Base-by-base conservation (phyloP, 140 eudicot species). In the Bidens hawaiensis region DNA sequence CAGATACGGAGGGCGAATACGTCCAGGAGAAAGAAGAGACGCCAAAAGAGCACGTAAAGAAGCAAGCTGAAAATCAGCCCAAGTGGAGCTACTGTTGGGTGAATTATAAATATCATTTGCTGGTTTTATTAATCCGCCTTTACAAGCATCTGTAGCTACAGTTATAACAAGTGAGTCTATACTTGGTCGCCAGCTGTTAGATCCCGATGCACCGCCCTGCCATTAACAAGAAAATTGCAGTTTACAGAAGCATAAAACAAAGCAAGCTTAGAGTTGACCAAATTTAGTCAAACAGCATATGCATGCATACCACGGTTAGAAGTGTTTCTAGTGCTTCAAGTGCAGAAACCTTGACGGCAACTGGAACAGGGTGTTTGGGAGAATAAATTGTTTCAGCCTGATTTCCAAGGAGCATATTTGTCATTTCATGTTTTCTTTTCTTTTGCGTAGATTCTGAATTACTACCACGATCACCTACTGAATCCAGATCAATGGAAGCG, bases 11-110 rank as follows among this genome's bases (percentile, higher is more conserved):
- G 97, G 88, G 24, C 95, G 94, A 67, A 73, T 60, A 52, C 81
- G 84, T 43, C 84, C 81, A 59, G 97, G 94, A 0, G 97, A 86
- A 78, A 85, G 76, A 56, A 94, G 90, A 57, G 99, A 94, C 24
- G 99, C 90, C 75, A 82, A 71, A 64, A 94, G 84, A 60, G 99
- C 95, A 67, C 73, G 85, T 70, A 94, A 68, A 65, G 99, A 84
- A 70, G 95, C 96, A 70, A 88, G 84, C 69, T 88, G 96, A 59
- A 72, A 88, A 75, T 81, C 88, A 42, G 85, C 71, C 85, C 88
- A 81, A 34, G 15, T 59, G 22, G 78, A 45, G 57, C 45, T 33
- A 52, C 24, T 53, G 47, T 63, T 76, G 53, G 33, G 26, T 4
- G 71, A 53, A 53, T 40, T 69, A 19, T 65, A 53, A 33, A 19